Evolutionary conservation across 176 grass and related monocot genomes (phyloP), one percentile per base, ranked within the genome.

Genomic region (Lolium perenne): DNA sequence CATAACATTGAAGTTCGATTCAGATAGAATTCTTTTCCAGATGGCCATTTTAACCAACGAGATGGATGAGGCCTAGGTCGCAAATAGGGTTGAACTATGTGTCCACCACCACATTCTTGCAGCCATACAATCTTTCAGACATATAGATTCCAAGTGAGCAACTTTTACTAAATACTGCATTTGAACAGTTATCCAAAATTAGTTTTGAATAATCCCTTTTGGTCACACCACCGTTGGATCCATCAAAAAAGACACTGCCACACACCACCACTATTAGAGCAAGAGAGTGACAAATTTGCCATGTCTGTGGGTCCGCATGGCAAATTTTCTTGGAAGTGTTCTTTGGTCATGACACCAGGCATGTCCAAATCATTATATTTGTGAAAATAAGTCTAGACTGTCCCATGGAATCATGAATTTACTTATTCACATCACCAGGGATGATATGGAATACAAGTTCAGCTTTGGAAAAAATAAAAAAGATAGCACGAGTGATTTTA

Each of bases 1-100:
- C 46, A 45, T 43, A 74, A 41, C 20, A 74, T 65, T 43, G 68
- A 74, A 64, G 58, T 54, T 81, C 29, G 32, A 29, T 81, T 65
- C 29, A 81, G 55, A 80, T 54, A 76, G 8, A 76, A 18, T 76
- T 76, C 48, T 54, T 18, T 75, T 75, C 7, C 23, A 16, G 22
- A 49, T 2, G 7, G 7, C 14, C 14, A 26, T 75, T 75, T 75
- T 53, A 53, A 75, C 47, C 23, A 51, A 53, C 8, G 7, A 12
- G 6, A 32, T 4, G 4, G 73, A 35, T 50, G 7, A 50, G 48
- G 54, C 73, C 73, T 3, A 54, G 22, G 73, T 54, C 23, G 4
- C 25, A 76, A 54, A 7, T 7, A 76, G 25, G 7, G 48, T 8
- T 32, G 7, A 35, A 53, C 25, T 15, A 76, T 25, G 1, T 4